Conservation (phyloP, 2,329 filamentous ascomycete genomes). For the Hymenoscyphus occultus region DNA sequence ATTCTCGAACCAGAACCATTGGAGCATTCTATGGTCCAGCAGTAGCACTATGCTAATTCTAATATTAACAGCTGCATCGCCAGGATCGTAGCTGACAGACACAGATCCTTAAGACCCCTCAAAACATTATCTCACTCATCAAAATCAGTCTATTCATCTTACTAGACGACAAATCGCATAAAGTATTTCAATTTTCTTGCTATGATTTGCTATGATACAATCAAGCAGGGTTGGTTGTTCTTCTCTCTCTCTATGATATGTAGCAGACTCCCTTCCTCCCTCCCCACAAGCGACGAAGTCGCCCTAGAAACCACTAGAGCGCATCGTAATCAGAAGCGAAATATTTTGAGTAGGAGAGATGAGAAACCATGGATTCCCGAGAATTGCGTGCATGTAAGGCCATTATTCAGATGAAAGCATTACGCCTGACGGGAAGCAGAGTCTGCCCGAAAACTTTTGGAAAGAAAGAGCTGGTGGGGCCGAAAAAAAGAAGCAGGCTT, state of each 20-base stretch:
- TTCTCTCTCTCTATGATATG: constrained; percentile 28
- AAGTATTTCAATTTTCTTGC: constrained; percentile 13
- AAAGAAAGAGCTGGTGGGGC: constrained; percentile 15
- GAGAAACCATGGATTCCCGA: constrained; percentile 22
- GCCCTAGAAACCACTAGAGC: constrained; percentile 17
- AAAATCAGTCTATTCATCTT: constrained; percentile 4
- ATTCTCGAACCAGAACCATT: too few relatives aligned
- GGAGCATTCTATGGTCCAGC: too few relatives aligned
- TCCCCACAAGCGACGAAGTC: constrained; percentile 11
- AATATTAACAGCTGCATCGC: too few relatives aligned
- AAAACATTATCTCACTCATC: neutral
- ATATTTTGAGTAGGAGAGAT: constrained; percentile 18
- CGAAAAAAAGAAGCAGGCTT: constrained; percentile 14
- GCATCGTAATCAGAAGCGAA: constrained; percentile 18
- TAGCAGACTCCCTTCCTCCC: constrained; percentile 15
- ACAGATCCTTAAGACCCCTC: neutral
- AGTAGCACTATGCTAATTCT: too few relatives aligned
- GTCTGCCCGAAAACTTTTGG: constrained; percentile 24
- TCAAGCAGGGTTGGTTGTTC: constrained; percentile 23
- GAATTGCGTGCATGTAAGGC: constrained; percentile 21
- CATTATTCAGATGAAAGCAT: constrained; percentile 23
- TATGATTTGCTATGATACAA: constrained; percentile 31
- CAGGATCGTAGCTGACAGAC: neutral
- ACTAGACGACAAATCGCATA: constrained; percentile 7
- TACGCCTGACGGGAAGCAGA: constrained; percentile 22